Evolutionary conservation across 164 flowering plant genomes (phyloP).

Genomic region (Sextonia rubra): DNA sequence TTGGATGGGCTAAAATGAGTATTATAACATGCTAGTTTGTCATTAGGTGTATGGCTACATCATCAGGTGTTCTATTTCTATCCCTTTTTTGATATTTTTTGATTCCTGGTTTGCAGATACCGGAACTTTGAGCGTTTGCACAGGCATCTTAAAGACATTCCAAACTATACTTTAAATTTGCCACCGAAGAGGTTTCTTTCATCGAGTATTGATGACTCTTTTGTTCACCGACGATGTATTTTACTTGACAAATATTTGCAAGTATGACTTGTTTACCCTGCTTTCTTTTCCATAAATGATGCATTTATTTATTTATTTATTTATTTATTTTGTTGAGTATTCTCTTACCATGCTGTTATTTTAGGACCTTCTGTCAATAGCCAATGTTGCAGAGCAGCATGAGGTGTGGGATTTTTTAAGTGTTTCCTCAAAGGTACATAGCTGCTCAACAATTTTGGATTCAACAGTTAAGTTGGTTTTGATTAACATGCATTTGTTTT

Average conservation of each 20-base stretch:
- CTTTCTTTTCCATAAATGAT: conserved; percentile 3
- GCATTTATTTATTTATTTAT: conserved; percentile 8
- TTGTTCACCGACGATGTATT: conserved; percentile 97
- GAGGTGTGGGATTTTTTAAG: conserved; percentile 99
- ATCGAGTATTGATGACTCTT: conserved; percentile 95
- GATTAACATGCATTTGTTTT: neutral
- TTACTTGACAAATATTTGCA: conserved; percentile 94
- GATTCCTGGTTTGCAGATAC: conserved; percentile 51
- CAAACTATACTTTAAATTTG: conserved; percentile 84
- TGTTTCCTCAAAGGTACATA: conserved; percentile 75
- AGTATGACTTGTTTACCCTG: conserved; percentile 36
- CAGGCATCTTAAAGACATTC: conserved; percentile 90
- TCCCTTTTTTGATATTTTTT: neutral
- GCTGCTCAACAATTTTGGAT: conserved; percentile 1
- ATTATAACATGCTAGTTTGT: neutral
- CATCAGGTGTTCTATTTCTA: neutral
- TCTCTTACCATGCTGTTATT: conserved; percentile 6
- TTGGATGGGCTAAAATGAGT: no score
- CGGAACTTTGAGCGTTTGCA: conserved; percentile 96
- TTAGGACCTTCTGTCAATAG: conserved; percentile 95
- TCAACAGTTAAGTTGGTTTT: neutral
- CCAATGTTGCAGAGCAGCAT: conserved; percentile 99
- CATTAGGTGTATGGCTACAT: conserved; percentile 7
- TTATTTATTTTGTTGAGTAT: conserved; percentile 6
- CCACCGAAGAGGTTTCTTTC: conserved; percentile 99